These are phyloP conservation scores for Miamiensis avidus DNA, from an alignment of 169 alveolate genomes.

Conservation along the genomic window DNA sequence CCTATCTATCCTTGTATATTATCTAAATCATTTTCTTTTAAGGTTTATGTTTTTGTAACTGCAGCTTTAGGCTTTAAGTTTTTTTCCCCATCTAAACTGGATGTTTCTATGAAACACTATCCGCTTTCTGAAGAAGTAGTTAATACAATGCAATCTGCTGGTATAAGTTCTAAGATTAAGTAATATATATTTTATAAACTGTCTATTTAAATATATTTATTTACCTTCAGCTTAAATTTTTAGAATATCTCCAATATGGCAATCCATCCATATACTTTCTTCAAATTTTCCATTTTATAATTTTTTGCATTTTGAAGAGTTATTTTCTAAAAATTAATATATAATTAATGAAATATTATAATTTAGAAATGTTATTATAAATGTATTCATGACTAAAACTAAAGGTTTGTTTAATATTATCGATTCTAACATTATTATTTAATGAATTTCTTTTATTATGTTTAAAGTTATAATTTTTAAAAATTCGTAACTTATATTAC, in stretches of 20 bases:
- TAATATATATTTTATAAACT: no score
- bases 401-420: no score
- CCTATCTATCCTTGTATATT: background rate
- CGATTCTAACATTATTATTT: no score
- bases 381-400: background rate
- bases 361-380: no score
- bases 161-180: conserved; percentile 52
- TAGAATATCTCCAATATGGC: conserved; percentile 79
- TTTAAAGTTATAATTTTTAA: no score
- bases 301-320: conserved; percentile 54
- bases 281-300: conserved; percentile 47
- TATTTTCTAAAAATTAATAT: conserved; percentile 32
- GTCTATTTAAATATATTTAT: no score
- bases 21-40: background rate
- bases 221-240: conserved; percentile 54
- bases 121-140: conserved; percentile 69
- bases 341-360: no score
- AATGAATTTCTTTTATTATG: no score
- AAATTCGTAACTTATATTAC: no score
- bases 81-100: conserved; percentile 87
- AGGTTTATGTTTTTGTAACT: conserved; percentile 10
- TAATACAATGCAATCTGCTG: conserved; percentile 78
- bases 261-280: conserved; percentile 43
- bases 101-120: conserved; percentile 77
- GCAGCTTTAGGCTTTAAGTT: conserved; percentile 64